Evolutionary conservation across 73 alveolate species (phyloP).

Genomic region (Urostyla sp.): DNA sequence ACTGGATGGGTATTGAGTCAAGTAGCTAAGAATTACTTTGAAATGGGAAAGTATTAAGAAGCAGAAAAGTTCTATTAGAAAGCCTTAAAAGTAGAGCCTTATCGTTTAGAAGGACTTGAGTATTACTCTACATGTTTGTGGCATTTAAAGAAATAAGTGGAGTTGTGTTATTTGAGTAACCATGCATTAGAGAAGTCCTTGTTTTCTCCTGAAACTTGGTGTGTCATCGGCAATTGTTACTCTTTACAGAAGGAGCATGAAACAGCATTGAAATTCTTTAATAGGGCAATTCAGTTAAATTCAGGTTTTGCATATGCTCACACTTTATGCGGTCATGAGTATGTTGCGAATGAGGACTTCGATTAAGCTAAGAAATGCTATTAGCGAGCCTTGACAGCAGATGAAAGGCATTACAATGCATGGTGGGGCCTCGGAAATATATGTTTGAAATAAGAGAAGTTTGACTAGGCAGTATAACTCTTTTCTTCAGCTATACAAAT

Average conservation of each 20-base stretch:
- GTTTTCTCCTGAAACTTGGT: slow-evolving; percentile 97
- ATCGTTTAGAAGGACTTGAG: slow-evolving; percentile 93
- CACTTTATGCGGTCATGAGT: slow-evolving; percentile 96
- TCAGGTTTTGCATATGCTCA: slow-evolving; percentile 92
- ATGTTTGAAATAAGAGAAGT: slow-evolving; percentile 92
- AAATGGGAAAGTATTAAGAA: slow-evolving; percentile 87
- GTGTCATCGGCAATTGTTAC: slow-evolving; percentile 95
- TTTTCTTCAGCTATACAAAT: slow-evolving; percentile 84
- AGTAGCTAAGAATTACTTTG: slow-evolving; percentile 93
- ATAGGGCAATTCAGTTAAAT: slow-evolving; percentile 93
- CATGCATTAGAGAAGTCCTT: slow-evolving; percentile 82
- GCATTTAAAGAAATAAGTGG: slow-evolving; percentile 96
- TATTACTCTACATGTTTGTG: slow-evolving; percentile 95
- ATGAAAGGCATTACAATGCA: slow-evolving; percentile 94
- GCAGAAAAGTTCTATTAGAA: slow-evolving; percentile 88
- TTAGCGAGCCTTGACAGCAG: slow-evolving; percentile 84
- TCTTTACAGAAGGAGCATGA: slow-evolving; percentile 96
- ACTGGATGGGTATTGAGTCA: slow-evolving; percentile 92
- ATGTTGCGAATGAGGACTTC: slow-evolving; percentile 92
- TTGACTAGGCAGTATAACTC: slow-evolving; percentile 85
- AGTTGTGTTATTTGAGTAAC: slow-evolving; percentile 88
- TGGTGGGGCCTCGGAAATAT: slow-evolving; percentile 99
- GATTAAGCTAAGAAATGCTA: slow-evolving; percentile 91
- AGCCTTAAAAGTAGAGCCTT: slow-evolving; percentile 87
- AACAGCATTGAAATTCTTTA: slow-evolving; percentile 92